phyloP scores from a whole-genome alignment of 2,329 filamentous ascomycete species.

The Arachnopeziza araneosa region DNA sequence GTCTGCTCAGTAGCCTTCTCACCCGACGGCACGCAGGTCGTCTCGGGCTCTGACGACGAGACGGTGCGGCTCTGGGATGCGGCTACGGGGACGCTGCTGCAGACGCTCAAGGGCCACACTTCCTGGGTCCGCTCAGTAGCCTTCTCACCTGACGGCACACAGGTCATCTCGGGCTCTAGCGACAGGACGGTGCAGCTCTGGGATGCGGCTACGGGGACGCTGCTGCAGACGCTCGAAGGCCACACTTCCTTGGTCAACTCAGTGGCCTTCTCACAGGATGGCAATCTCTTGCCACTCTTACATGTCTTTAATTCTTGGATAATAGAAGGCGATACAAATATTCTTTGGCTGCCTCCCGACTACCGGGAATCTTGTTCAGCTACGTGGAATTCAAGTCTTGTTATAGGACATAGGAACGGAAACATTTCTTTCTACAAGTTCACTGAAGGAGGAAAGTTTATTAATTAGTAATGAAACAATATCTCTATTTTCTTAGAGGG shows the following conservation, averaged over 20 bases:
- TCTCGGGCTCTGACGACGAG: too few species aligned
- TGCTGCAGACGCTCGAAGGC: neutral
- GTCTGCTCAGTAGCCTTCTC: too few species aligned
- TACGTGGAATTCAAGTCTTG: neutral
- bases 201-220: too few species aligned
- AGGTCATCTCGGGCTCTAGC: neutral
- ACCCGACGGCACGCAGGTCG: too few species aligned
- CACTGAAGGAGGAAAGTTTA: neutral
- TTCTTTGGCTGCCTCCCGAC: neutral
- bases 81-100: too few species aligned
- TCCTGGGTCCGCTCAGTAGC: neutral
- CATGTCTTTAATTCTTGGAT: neutral
- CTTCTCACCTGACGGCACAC: neutral
- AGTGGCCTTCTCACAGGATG: neutral
- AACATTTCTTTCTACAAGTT: neutral
- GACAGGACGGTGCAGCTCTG: too few species aligned
- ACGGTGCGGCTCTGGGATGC: too few species aligned
- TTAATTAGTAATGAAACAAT: neutral
- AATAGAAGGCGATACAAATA: neutral
- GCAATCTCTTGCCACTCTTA: neutral
- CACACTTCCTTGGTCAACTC: neutral
- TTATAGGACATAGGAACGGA: neutral
- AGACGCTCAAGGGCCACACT: too few species aligned
- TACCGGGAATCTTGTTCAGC: neutral
- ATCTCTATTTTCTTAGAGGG: conserved; percentile 1